Base-by-base conservation (phyloP, 2,329 filamentous ascomycete species). In the Colletotrichum tanaceti region DNA sequence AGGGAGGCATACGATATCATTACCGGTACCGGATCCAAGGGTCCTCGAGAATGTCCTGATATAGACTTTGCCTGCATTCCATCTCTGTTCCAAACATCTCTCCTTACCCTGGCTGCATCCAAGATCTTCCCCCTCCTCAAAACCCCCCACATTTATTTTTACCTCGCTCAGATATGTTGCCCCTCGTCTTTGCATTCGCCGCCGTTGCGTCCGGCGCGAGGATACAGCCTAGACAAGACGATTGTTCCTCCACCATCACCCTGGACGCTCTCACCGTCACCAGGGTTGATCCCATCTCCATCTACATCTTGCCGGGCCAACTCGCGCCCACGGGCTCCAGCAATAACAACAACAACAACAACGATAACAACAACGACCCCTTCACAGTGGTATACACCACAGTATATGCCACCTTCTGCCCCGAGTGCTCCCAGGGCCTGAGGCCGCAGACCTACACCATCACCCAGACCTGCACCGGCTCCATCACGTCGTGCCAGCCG, bases 21-120 rank as follows among this genome's bases (percentile, higher is more conserved):
- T n/a, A n/a, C n/a, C n/a, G n/a, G n/a, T n/a, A 65, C 54, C 28
- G 10, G 13, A 35, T 20, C 9, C 2, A 55, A 55, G 28, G 28
- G 28, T 32, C 28, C 35, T 39, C 44, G 9, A 52, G 44, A 18
- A 35, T 60, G 50, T 65, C 49, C 62, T 68, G 44, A 68, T 68
- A 68, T 68, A 68, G 66, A 65, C 43, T 68, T 68, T 68, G 62
- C 43, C 66, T 55, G 62, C 66, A 68, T 68, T 68, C 66, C 62
- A 57, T 61, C 55, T 39, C 35, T 35, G n/a, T 28, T 53, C 18
- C 32, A 39, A 35, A 10, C 28, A 32, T n/a, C 41, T 24, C 16
- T 41, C 39, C n/a, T 38, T 59, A 32, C 5, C 6, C 58, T 38
- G 50, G 50, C 41, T 54, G 16, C 58, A 54, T 43, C 47, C 50